Evolutionary conservation across 495 filamentous ascomycete genomes (phyloP).

Genomic region (Annulohypoxylon maeteangense): DNA sequence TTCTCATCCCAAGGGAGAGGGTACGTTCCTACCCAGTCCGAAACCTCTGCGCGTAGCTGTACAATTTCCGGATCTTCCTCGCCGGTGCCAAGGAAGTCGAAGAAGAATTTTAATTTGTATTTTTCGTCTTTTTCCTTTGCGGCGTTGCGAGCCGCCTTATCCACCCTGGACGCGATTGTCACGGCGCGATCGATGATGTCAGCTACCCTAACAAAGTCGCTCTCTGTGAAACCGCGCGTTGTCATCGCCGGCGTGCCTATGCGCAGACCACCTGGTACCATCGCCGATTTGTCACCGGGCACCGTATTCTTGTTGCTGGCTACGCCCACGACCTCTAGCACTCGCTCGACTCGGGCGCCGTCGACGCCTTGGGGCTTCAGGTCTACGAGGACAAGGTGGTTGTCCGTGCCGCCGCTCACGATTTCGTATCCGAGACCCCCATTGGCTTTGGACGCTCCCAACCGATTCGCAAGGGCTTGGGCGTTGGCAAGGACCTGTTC

Average conservation of each 20-base stretch:
- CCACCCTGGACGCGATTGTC: conserved; percentile 80
- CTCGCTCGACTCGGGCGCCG: conserved; percentile 91
- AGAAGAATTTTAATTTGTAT: conserved; percentile 86
- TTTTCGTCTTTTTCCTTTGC: conserved; percentile 81
- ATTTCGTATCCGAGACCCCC: conserved; percentile 88
- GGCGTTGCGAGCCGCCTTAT: conserved; percentile 81
- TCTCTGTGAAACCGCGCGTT: conserved; percentile 85
- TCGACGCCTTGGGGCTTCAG: conserved; percentile 91
- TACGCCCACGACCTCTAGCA: conserved; percentile 93
- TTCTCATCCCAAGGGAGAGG: conserved; percentile 80
- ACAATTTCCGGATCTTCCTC: conserved; percentile 87
- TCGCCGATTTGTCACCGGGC: conserved; percentile 90
- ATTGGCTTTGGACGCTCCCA: conserved; percentile 76
- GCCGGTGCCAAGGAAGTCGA: conserved; percentile 83
- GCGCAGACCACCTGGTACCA: conserved; percentile 90
- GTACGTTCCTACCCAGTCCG: conserved; percentile 95
- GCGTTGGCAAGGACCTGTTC: conserved; percentile 87
- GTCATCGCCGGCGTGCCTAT: conserved; percentile 98
- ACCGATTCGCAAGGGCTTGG: conserved; percentile 79
- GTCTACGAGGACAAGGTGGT: conserved; percentile 95
- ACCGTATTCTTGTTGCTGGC: conserved; percentile 99
- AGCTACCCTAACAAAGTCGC: conserved; percentile 89
- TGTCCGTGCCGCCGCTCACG: conserved; percentile 94
- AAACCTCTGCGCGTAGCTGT: conserved; percentile 86
- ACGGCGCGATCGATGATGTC: conserved; percentile 95